Conservation (phyloP, 1,284 basidiomycete species). For the Papiliotrema flavescens region DNA sequence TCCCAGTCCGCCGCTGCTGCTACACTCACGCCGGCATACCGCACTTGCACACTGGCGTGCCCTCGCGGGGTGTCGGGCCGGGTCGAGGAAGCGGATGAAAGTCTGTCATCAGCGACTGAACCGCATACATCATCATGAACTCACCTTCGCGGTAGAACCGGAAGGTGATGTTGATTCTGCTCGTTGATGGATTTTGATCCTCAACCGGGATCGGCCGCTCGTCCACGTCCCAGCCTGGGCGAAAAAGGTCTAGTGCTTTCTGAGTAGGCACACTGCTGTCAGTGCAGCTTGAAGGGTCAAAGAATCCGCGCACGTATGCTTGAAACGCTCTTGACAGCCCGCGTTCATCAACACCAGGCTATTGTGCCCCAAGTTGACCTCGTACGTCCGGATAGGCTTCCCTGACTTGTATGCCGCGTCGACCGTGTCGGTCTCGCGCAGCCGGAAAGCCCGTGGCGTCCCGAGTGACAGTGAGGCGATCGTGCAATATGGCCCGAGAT, state of each 20-base stretch:
- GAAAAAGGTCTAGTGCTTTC: conserved; percentile 68
- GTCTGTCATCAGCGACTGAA: conserved; percentile 55
- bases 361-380: conserved; percentile 78
- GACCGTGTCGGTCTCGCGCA: conserved; percentile 52
- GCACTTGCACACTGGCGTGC: conserved; percentile 65
- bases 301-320: conserved; percentile 51
- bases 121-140: background rate
- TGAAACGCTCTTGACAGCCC: conserved; percentile 83
- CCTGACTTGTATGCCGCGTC: conserved; percentile 54
- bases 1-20: too few relatives aligned
- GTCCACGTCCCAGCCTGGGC: conserved; percentile 54
- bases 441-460: conserved; percentile 66
- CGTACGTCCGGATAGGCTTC: conserved; percentile 66
- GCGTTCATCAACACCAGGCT: conserved; percentile 91
- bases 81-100: conserved; percentile 58
- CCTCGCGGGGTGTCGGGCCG: conserved; percentile 28
- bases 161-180: conserved; percentile 84
- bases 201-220: conserved; percentile 22
- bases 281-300: background rate
- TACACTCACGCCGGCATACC: conserved; percentile 60
- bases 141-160: conserved; percentile 50
- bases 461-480: conserved; percentile 92
- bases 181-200: conserved; percentile 55
- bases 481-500: conserved; percentile 85
- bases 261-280: conserved; percentile 65